Evolutionary conservation across 1,284 basidiomycete genomes (phyloP), one percentile per base, ranked within the genome.

Genomic region (Malassezia brasiliensis): DNA sequence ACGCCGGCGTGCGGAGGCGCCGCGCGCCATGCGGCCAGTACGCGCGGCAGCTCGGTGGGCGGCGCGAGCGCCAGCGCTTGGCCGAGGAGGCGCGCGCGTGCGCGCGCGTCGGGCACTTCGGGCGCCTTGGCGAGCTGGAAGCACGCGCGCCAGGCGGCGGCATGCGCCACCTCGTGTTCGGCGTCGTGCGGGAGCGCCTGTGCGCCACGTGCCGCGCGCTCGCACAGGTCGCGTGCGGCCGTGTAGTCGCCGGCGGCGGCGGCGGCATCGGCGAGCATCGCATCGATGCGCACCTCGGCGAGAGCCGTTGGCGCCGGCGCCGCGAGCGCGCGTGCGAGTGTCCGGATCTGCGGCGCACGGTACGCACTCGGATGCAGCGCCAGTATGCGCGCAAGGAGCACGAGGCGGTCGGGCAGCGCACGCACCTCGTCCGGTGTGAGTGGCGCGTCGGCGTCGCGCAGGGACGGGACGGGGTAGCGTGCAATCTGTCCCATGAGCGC

Each of bases 121-220:
- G 55, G 55, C 30, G 52, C 44, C 47, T 56, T 56, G 25, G 50
- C 55, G 0, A 57, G 50, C 44, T 57, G 55, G 37, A 52, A 48
- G 36, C 55, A 57, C 14, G 55, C 37, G 35, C 55, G 55, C 55
- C 55, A 57, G 20, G 55, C 55, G 5, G 31, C 50, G 25, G 52
- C 55, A 17, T 32, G 40, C 28, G 54, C 54, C 14, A 20, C 38
- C 14, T 19, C 37, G 14, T 47, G 28, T 42, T 19, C 20, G n/a
- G 42, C 15, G 30, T 38, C 37, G 30, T 19, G 42, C 3, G 39
- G 28, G n/a, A 51, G 46, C 22, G 45, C 15, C 11, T 9, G 38
- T 20, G 37, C 46, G 30, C 11, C 38, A 11, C 19, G 5, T 11
- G 42, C 55, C 7, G 51, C 17, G 9, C 39, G 50, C 30, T 57